Base-by-base conservation (phyloP, 495 filamentous ascomycete species). In the Lophiostoma macrostomum region DNA sequence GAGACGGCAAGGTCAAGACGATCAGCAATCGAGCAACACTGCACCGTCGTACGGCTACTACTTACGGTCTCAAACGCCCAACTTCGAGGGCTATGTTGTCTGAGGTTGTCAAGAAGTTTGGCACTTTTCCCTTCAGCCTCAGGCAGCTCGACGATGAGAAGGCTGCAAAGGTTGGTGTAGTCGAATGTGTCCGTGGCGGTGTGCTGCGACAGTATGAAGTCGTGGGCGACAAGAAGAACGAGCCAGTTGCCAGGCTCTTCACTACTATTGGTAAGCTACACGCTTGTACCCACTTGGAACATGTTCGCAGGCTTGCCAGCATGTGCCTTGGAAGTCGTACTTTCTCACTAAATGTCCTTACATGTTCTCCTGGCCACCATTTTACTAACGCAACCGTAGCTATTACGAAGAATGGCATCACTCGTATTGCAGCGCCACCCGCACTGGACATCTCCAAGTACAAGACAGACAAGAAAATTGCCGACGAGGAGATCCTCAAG, bases 401-500 rank as follows among this genome's bases (percentile, higher is more conserved):
- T 48, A 91, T 97, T 73, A 97, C 91, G 53, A 98, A 97, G 83
- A 94, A 96, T 69, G 93, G 93, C 61, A 72, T 98, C 67, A 86
- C 84, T 63, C 88, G 87, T 69, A 73, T 98, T 22, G 83, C 87
- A 32, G 83, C 80, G 5, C 86, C 93, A 19, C 80, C 86, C 49
- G 69, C 81, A 7, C 73, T 80, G 16, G 87, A 96, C 61, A 65
- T 93, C 37, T 76, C 76, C 63, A 87, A 90, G 72, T 79, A 83
- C 78, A 89, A 91, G 78, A 83, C 86, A 2, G 89, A 97, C 70
- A 96, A 98, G 80, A 96, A 96, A 81, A 93, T 98, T 67, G 86
- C 84, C 50, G 91, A 97, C 64, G 88, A 93, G 71, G 90, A 96
- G 72, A 79, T 98, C 57, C 83, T 96, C 47, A 86, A 90, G 76